Base-by-base conservation (phyloP, 2,329 filamentous ascomycete species). In the Aspergillus sp. region DNA sequence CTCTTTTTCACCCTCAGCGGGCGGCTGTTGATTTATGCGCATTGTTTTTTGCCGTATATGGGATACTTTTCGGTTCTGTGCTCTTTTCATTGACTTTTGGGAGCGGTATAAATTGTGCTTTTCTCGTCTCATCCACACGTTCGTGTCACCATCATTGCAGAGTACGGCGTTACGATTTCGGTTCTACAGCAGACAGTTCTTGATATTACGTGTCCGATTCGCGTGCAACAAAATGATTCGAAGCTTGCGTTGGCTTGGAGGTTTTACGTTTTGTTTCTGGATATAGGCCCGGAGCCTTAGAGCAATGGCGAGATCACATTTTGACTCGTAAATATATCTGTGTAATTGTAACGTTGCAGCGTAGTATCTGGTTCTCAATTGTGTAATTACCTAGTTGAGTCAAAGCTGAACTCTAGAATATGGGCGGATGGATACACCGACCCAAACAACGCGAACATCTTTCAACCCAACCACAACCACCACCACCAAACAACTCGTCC, bases 131-230 rank as follows among this genome's bases (percentile, higher is more conserved):
- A 50, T 42, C 45, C 47, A 19, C 43, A 14, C 11, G 35, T 51
- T 42, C 51, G 35, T 44, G 55, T 49, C 47, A 50, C 54, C 54
- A 53, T 52, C 51, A 51, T 62, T 62, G 60, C 60, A 62, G 50
- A 54, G 55, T 50, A 52, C 51, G 60, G 61, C 61, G 61, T 64
- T 62, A 51, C 58, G 50, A 53, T 61, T 54, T 56, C 47, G 46
- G 52, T 50, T 55, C 17, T 20, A 14, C n/a, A 42, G 40, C 40
- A 20, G 40, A n/a, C 14, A 44, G 38, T 50, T 13, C 36, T 35
- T 44, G 26, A 6, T 38, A 10, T 47, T 24, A 14, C 16, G n/a
- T 50, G 9, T 45, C 42, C 20, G 26, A 11, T 30, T 50, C 50
- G 40, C 40, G 17, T 20, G 17, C 40, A 42, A 42, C n/a, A 19